Evolutionary conservation across 2,329 filamentous ascomycete genomes (phyloP).

Genomic region (Fusarium caatingaense): DNA sequence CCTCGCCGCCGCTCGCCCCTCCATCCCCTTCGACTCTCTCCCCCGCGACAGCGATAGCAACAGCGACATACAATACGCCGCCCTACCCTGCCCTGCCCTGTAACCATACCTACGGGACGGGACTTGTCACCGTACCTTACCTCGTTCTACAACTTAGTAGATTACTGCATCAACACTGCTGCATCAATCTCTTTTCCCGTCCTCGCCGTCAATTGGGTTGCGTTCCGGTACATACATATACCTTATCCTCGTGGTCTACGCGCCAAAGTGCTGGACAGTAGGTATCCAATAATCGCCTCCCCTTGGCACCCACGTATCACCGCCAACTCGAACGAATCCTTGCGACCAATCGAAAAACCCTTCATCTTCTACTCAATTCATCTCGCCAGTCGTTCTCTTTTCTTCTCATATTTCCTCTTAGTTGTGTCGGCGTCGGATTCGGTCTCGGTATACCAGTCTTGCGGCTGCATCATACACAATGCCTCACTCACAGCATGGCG

Average conservation of each 20-base stretch:
- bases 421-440: slow-evolving; percentile 19
- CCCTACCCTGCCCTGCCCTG: slow-evolving; percentile 10
- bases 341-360: slow-evolving; percentile 28
- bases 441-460: slow-evolving; percentile 23
- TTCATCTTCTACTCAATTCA: slow-evolving; percentile 1
- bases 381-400: slow-evolving; percentile 21
- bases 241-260: slow-evolving; percentile 7
- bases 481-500: slow-evolving; percentile 47
- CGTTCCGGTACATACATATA: slow-evolving; percentile 3
- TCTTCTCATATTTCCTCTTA: slow-evolving; percentile 12
- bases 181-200: background rate
- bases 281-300: slow-evolving; percentile 25
- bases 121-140: slow-evolving; percentile 19
- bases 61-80: background rate
- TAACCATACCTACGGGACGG: slow-evolving; percentile 18
- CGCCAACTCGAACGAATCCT: slow-evolving; percentile 29
- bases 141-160: slow-evolving; percentile 2
- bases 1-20: slow-evolving; percentile 18
- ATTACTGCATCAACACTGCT: slow-evolving; percentile 14
- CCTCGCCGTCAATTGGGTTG: slow-evolving; percentile 23
- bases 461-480: slow-evolving; percentile 42
- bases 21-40: slow-evolving; percentile 8
- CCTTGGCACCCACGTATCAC: slow-evolving; percentile 22
- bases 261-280: slow-evolving; percentile 3
- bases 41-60: slow-evolving; percentile 12